Evolutionary conservation across 2,329 filamentous ascomycete species (phyloP).

Genomic region (Sclerotinia borealis): DNA sequence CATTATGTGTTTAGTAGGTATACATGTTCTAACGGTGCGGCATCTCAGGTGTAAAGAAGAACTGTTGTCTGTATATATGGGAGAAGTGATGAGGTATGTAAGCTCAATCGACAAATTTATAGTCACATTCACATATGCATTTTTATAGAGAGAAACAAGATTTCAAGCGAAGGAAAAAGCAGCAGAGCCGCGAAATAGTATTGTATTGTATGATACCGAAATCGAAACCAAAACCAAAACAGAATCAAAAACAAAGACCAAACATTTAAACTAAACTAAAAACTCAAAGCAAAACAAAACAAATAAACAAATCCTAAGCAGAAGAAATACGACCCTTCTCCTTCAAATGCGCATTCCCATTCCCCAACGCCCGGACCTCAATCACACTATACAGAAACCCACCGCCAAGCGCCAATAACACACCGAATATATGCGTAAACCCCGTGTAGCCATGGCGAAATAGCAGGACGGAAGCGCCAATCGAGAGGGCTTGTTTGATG

Average conservation of each 20-base stretch:
- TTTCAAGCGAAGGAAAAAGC: no score
- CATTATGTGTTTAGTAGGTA: not conserved
- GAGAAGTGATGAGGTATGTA: not conserved
- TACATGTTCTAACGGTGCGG: not conserved
- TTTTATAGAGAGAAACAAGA: not conserved
- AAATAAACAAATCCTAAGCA: not conserved
- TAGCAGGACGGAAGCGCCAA: conserved; percentile 46
- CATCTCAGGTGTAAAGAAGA: not conserved
- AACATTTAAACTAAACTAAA: not conserved
- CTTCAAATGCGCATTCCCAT: no score
- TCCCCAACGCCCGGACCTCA: not conserved
- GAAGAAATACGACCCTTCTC: not conserved
- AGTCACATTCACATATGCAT: not conserved
- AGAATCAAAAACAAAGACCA: not conserved
- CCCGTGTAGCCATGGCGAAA: conserved; percentile 20
- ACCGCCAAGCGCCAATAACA: not conserved
- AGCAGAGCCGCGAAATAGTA: not conserved
- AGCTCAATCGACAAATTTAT: not conserved
- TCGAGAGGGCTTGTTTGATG: conserved; percentile 52
- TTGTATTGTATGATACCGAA: no score
- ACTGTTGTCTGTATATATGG: not conserved
- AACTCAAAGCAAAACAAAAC: not conserved
- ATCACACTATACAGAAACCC: not conserved
- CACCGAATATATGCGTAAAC: not conserved
- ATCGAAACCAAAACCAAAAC: not conserved